Percentiles rank a stretch among this genome's conserved stretches.
Conservation (phyloP, 805 yeast genomes). For the Candida anglica region DNA sequence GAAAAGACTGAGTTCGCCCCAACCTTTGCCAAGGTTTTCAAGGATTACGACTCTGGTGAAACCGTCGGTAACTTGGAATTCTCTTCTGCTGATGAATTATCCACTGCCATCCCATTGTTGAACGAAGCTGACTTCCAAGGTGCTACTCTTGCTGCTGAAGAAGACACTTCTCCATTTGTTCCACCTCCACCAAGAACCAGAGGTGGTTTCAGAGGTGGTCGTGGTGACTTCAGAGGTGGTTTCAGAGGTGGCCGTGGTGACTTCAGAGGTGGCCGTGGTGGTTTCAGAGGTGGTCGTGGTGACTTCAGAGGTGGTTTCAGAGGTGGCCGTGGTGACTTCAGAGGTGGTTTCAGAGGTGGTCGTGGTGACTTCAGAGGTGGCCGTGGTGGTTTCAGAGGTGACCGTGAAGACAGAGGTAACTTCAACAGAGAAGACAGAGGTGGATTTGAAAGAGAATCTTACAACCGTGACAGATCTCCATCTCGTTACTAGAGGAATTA, state of each 20-base stretch:
- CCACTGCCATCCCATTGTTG: conserved; percentile 66
- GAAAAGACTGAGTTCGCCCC: conserved; percentile 65
- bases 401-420: conserved; percentile 47
- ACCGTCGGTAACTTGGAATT: conserved; percentile 53
- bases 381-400: conserved; percentile 31
- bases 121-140: conserved; percentile 74
- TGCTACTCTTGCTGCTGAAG: conserved; percentile 66
- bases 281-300: conserved; percentile 30
- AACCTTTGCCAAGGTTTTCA: conserved; percentile 52
- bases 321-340: conserved; percentile 29
- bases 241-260: conserved; percentile 35
- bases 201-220: conserved; percentile 28
- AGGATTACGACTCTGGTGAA: conserved; percentile 44
- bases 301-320: conserved; percentile 13
- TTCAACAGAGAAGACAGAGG: conserved; percentile 48
- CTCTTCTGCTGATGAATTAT: conserved; percentile 67
- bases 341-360: conserved; percentile 30
- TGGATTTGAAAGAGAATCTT: conserved; percentile 43
- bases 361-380: conserved; percentile 31
- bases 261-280: conserved; percentile 32
- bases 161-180: conserved; percentile 63
- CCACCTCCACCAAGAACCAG: conserved; percentile 48
- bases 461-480: conserved; percentile 62
- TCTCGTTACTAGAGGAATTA: conserved; percentile 51
- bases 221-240: conserved; percentile 32